These are phyloP conservation scores for Neurospora sp. DNA, from an alignment of 495 filamentous ascomycete species.

Conservation along the genomic window DNA sequence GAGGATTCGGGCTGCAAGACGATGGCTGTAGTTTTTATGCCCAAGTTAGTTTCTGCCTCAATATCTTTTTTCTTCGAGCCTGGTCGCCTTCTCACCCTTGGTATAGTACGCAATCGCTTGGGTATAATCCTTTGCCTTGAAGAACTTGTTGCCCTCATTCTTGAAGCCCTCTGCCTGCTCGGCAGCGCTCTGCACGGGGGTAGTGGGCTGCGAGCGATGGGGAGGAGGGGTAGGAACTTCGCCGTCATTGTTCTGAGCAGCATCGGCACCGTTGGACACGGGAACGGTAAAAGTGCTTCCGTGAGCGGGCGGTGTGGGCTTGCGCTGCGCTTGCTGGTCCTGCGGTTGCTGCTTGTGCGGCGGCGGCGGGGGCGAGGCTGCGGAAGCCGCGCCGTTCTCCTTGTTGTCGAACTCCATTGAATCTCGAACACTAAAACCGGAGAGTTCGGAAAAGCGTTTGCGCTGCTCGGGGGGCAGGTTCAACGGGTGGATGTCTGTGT, in stretches of 20 bases:
- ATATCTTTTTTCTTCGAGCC: background rate
- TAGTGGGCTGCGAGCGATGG: slow-evolving; percentile 55
- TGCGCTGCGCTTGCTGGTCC: slow-evolving; percentile 10
- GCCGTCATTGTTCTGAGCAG: slow-evolving; percentile 24
- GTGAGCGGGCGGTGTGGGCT: slow-evolving; percentile 19
- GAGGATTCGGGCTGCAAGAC: slow-evolving; percentile 66
- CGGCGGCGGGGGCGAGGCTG: slow-evolving; percentile 31
- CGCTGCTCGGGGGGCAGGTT: slow-evolving; percentile 82
- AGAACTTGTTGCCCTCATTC: slow-evolving; percentile 86
- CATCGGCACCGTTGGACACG: slow-evolving; percentile 44
- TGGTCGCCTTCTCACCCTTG: slow-evolving; percentile 53
- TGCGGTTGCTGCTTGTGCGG: slow-evolving; percentile 17
- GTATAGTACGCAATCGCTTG: slow-evolving; percentile 86
- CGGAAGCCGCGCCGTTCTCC: slow-evolving; percentile 40
- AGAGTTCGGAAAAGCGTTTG: slow-evolving; percentile 58
- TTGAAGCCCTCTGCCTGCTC: slow-evolving; percentile 85
- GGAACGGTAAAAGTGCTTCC: slow-evolving; percentile 33
- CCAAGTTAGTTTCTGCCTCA: slow-evolving; percentile 4
- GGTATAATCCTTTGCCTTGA: slow-evolving; percentile 80
- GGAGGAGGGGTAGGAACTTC: slow-evolving; percentile 70
- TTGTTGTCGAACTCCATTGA: slow-evolving; percentile 71
- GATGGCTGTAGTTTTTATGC: slow-evolving; percentile 50
- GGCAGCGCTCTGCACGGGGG: slow-evolving; percentile 41
- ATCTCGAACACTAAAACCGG: slow-evolving; percentile 55
- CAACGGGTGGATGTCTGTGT: slow-evolving; percentile 67